A percentile compares a stretch with the other conserved stretches of the same genome.
phyloP scores from a whole-genome alignment of 768 basidiomycete genomes.

The Amanita rubescens region DNA sequence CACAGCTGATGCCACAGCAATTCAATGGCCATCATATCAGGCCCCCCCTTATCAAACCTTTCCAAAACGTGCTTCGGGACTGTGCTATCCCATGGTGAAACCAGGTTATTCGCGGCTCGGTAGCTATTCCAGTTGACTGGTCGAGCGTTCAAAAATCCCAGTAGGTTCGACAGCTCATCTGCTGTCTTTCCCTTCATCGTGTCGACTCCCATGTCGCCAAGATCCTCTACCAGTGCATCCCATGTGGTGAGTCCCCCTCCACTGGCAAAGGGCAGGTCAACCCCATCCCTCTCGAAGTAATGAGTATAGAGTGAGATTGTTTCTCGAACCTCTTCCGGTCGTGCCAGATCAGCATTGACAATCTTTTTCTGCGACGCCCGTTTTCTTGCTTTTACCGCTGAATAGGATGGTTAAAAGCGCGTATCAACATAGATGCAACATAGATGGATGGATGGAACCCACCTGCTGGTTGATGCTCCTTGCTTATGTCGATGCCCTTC shows the following conservation, averaged over 20 bases:
- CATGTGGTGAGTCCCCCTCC: background rate
- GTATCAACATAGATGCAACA: too few species aligned
- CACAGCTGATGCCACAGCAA: constrained; percentile 9
- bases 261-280: background rate
- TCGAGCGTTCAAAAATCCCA: background rate
- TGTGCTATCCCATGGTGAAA: background rate
- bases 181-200: background rate
- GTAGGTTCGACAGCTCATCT: background rate
- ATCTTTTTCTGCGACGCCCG: background rate
- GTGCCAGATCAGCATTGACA: background rate
- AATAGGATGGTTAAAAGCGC: too few species aligned
- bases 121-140: background rate
- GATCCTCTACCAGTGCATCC: background rate
- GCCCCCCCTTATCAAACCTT: background rate
- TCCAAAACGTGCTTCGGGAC: too few species aligned
- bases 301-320: background rate
- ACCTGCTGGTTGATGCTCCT: too few species aligned
- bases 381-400: background rate
- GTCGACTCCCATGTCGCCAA: constrained; percentile 5
- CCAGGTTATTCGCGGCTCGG: too few species aligned
- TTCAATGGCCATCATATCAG: background rate
- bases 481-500: too few species aligned
- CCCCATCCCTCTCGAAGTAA: background rate
- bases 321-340: background rate
- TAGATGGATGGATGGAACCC: too few species aligned